Evolutionary conservation across 2,329 filamentous ascomycete species (phyloP).

Genomic region (Fonsecaea erecta): DNA sequence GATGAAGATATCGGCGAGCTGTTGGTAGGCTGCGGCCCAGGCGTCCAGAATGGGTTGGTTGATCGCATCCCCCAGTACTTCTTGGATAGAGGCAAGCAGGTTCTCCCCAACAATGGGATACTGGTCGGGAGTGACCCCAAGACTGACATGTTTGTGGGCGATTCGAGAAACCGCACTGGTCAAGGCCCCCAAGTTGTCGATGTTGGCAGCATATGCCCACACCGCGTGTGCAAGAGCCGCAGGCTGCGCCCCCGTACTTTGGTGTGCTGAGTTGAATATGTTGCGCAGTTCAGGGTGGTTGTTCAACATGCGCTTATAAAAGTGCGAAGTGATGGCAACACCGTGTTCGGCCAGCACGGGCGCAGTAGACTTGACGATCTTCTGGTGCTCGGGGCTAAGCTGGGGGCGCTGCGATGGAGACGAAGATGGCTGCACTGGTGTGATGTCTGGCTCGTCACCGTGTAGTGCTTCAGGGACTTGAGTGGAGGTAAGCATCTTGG

Average conservation of each 20-base stretch:
- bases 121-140: slow-evolving; percentile 70
- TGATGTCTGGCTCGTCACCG: background rate
- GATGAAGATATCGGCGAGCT: slow-evolving; percentile 75
- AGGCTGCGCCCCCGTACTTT: slow-evolving; percentile 69
- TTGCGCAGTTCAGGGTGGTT: slow-evolving; percentile 70
- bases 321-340: slow-evolving; percentile 68
- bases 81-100: slow-evolving; percentile 68
- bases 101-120: slow-evolving; percentile 73
- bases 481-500: background rate
- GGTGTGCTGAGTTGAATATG: slow-evolving; percentile 73
- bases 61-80: slow-evolving; percentile 69
- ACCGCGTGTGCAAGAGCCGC: slow-evolving; percentile 71
- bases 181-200: slow-evolving; percentile 68
- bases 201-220: slow-evolving; percentile 72
- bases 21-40: slow-evolving; percentile 73
- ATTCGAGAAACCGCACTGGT: slow-evolving; percentile 67
- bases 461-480: background rate
- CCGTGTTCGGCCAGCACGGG: slow-evolving; percentile 71
- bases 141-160: slow-evolving; percentile 74
- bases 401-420: background rate
- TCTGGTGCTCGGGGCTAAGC: slow-evolving; percentile 56
- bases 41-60: slow-evolving; percentile 68
- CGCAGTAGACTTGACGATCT: slow-evolving; percentile 71
- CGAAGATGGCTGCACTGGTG: background rate
- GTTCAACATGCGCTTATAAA: slow-evolving; percentile 71